Percentiles rank a stretch among this genome's conserved stretches.
These are phyloP conservation scores for Sporothrix pseudoabietina DNA, from an alignment of 2,329 filamentous ascomycete genomes.

Conservation along the genomic window DNA sequence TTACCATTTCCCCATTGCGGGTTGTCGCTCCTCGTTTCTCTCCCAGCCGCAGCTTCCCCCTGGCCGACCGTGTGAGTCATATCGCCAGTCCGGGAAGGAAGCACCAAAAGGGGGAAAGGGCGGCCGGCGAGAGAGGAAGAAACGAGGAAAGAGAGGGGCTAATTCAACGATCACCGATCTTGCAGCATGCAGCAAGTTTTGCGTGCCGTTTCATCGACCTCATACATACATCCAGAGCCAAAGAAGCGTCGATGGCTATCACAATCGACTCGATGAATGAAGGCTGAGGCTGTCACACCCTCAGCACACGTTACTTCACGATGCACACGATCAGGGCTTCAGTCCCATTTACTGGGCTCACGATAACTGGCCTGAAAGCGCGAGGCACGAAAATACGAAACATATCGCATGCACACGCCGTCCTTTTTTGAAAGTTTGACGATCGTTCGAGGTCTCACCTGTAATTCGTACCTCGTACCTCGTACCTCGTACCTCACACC, in stretches of 20 bases:
- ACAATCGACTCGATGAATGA: neutral
- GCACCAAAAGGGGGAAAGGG: neutral
- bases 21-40: neutral
- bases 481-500: neutral
- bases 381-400: neutral
- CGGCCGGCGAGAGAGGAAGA: neutral
- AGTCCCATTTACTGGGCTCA: neutral
- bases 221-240: neutral
- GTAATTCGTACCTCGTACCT: neutral
- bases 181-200: conserved; percentile 15
- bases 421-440: neutral
- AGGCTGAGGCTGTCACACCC: neutral
- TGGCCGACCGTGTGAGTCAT: conserved; percentile 27
- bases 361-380: neutral
- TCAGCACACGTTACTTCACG: conserved; percentile 4
- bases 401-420: neutral
- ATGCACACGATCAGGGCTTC: neutral
- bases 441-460: neutral
- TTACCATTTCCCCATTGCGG: neutral
- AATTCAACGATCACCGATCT: neutral
- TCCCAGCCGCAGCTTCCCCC: neutral
- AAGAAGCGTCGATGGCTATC: neutral
- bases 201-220: conserved; percentile 20
- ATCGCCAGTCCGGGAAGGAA: conserved; percentile 9
- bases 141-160: neutral